Evolutionary conservation across 2,329 filamentous ascomycete species (phyloP).

Genomic region (Colletotrichum australisinense): DNA sequence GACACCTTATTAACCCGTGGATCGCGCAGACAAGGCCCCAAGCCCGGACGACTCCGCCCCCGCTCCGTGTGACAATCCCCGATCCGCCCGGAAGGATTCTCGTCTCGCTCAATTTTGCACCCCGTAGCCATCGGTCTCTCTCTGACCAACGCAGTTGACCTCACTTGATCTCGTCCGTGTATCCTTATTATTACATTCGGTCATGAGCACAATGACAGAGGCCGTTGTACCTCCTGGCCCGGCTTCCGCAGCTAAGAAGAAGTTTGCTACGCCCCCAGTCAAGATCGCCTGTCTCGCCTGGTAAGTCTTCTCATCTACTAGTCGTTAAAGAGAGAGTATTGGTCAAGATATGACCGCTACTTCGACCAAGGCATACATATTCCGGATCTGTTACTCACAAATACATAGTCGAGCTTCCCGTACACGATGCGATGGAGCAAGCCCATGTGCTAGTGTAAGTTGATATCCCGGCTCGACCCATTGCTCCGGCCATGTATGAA

Average conservation of each 20-base stretch:
- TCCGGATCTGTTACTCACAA: neutral
- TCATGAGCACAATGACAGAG: constrained; percentile 37
- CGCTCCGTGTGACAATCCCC: constrained; percentile 26
- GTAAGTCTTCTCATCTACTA: constrained; percentile 46
- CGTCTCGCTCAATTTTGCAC: neutral
- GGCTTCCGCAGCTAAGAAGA: constrained; percentile 44
- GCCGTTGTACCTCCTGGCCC: constrained; percentile 21
- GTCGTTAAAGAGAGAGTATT: neutral
- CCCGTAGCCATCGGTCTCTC: neutral
- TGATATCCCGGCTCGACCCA: neutral
- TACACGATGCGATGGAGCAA: constrained; percentile 59
- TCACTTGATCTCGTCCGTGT: neutral
- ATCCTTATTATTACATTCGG: neutral
- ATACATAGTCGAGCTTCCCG: constrained; percentile 54
- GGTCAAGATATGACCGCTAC: neutral
- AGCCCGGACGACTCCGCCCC: neutral
- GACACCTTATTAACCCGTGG: neutral
- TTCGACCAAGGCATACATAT: no score
- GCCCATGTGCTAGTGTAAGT: constrained; percentile 56
- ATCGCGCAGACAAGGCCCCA: neutral
- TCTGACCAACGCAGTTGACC: neutral
- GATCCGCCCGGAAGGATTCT: constrained; percentile 24
- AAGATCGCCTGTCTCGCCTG: constrained; percentile 63
- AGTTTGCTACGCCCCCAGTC: constrained; percentile 59
- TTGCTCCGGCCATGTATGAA: no score